Evolutionary conservation across 2,329 filamentous ascomycete genomes (phyloP).

Genomic region (Colletotrichum salicis): DNA sequence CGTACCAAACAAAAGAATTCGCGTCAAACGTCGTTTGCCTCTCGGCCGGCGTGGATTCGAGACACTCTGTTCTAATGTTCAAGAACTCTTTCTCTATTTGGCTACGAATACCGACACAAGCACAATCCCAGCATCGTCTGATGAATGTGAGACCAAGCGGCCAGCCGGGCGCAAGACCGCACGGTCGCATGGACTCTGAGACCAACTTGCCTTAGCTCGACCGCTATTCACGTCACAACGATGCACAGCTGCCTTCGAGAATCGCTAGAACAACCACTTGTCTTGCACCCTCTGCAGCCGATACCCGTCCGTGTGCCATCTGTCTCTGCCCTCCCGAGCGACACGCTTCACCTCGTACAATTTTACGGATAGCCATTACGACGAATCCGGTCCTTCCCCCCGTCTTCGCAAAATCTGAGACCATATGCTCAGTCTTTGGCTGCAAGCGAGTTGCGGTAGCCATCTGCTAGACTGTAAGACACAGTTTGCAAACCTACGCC

Average conservation of each 20-base stretch:
- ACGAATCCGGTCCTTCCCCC: slow-evolving; percentile 1
- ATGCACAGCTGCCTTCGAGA: slow-evolving; percentile 23
- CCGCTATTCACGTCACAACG: slow-evolving; percentile 26
- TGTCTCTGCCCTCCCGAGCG: background rate
- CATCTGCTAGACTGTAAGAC: slow-evolving; percentile 9
- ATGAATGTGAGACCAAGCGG: slow-evolving; percentile 15
- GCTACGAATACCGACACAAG: background rate
- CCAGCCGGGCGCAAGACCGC: slow-evolving; percentile 6
- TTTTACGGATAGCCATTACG: background rate
- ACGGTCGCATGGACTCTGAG: slow-evolving; percentile 24
- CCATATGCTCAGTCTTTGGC: background rate
- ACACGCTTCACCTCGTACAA: background rate
- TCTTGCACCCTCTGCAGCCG: slow-evolving; percentile 2
- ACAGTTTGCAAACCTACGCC: slow-evolving; percentile 5
- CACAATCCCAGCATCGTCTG: slow-evolving; percentile 9
- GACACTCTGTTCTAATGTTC: background rate
- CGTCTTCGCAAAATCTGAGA: slow-evolving; percentile 5
- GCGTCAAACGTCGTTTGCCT: background rate
- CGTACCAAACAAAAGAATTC: background rate
- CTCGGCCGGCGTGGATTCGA: background rate
- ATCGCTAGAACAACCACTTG: slow-evolving; percentile 25
- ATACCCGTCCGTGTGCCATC: background rate
- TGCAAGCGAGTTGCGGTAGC: slow-evolving; percentile 13
- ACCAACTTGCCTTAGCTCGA: slow-evolving; percentile 19
- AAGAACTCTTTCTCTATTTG: background rate